Percentiles rank a stretch among this genome's conserved stretches.
These are phyloP conservation scores for Marasmius tenuissimus DNA, from an alignment of 1,284 basidiomycete genomes.

Conservation along the genomic window DNA sequence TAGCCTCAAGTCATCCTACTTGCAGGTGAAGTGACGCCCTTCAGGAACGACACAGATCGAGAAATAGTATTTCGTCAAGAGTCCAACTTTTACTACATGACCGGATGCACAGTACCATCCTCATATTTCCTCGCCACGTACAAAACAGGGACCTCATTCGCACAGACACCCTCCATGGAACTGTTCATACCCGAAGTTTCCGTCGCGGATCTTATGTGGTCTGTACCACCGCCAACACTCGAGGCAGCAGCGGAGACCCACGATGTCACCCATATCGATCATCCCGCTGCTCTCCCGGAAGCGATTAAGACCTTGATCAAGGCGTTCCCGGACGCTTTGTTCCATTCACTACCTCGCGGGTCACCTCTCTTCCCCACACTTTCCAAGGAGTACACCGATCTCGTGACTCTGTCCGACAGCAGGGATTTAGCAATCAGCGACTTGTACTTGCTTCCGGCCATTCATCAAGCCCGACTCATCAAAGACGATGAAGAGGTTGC, in stretches of 20 bases:
- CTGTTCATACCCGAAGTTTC: slow-evolving; percentile 78
- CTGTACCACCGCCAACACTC: slow-evolving; percentile 75
- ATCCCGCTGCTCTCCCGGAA: slow-evolving; percentile 48
- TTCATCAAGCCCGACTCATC: slow-evolving; percentile 75
- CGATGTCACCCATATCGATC: slow-evolving; percentile 58
- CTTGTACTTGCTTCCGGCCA: slow-evolving; percentile 66
- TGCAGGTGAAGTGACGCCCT: slow-evolving; percentile 59
- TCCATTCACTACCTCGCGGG: slow-evolving; percentile 62
- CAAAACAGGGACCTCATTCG: slow-evolving; percentile 49
- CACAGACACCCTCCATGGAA: slow-evolving; percentile 47
- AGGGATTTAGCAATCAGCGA: slow-evolving; percentile 43
- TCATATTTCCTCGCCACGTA: slow-evolving; percentile 70
- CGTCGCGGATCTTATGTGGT: slow-evolving; percentile 81
- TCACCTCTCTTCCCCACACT: slow-evolving; percentile 58
- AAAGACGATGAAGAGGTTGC: slow-evolving; percentile 78
- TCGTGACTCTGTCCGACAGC: slow-evolving; percentile 33
- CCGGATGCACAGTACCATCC: slow-evolving; percentile 74
- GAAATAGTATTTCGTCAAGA: slow-evolving; percentile 79
- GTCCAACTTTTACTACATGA: slow-evolving; percentile 87
- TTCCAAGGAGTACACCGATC: slow-evolving; percentile 38
- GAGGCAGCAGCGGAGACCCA: slow-evolving; percentile 54
- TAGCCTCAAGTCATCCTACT: slow-evolving; percentile 66
- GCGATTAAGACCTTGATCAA: slow-evolving; percentile 56
- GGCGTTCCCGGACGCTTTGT: slow-evolving; percentile 55
- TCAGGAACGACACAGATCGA: slow-evolving; percentile 86